Evolutionary conservation across 2,329 filamentous ascomycete species (phyloP), one percentile per base, ranked within the genome.

Genomic region (Plectosphaerella plurivora): DNA sequence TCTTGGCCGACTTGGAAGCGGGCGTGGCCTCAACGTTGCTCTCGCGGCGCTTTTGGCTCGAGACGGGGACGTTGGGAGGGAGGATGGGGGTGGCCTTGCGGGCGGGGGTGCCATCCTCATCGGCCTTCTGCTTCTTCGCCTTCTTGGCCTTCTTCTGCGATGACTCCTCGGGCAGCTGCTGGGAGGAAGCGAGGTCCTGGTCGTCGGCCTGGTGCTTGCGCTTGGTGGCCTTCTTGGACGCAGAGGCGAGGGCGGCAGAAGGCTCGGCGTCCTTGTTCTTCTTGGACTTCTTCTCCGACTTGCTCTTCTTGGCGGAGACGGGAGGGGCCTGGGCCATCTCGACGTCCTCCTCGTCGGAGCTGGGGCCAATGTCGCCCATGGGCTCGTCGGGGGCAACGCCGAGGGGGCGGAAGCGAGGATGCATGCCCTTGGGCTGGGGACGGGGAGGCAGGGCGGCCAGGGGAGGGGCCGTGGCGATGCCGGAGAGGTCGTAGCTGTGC

Each of bases 381-480:
- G 65, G 53, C 20, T 60, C 63, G 53, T 61, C 62, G 50, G 47
- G 14, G 9, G 71, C 58, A 44, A 81, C 74, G 25, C 88, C 88
- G 45, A 87, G 79, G 1, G 88, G 87, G 51, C 78, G 78, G 67
- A 81, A 91, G 35, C 87, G 81, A 67, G 84, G 79, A 61, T 78
- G 83, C 51, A 92, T 70, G 7, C 83, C 86, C 60, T 79, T 76
- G 1, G 88, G 87, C 65, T 91, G 88, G 45, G 80, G 73, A 54
- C 85, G 80, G 47, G 82, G 73, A 44, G 52, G 41, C n/a, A 44
- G 41, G 41, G 5, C 41, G 18, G 41, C n/a, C 28, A 33, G 28
- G 28, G 28, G 28, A 33, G 28, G 73, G 67, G 52, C 68, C 51
- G 67, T 58, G 15, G n/a, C 57, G 63, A 39, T 22, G 39, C 77